phyloP scores from a whole-genome alignment of 331 rosid species.

The Quercus tomentella region DNA sequence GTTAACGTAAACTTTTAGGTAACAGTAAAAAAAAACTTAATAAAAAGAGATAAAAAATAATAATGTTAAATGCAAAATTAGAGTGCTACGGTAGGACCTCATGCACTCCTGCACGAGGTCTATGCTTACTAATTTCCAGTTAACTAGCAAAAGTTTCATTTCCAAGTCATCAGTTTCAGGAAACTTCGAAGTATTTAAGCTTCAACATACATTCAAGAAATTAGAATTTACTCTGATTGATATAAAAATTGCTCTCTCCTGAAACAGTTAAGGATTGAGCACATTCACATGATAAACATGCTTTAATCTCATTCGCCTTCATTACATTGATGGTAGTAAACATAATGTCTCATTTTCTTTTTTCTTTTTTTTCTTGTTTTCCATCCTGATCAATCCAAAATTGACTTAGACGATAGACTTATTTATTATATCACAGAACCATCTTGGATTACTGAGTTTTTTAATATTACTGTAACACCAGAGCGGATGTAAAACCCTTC shows the following conservation, averaged over 20 bases:
- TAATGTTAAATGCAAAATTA: no score
- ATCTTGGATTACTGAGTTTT: constrained; percentile 59
- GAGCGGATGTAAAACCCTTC: constrained; percentile 91
- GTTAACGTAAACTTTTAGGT: no score
- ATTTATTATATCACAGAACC: constrained; percentile 42
- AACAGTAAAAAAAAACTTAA: no score
- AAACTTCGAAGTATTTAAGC: no score
- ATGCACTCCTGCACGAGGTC: no score
- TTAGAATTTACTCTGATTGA: no score
- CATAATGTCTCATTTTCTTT: neutral
- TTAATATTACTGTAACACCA: constrained; percentile 53
- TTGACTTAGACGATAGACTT: neutral
- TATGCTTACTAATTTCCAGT: no score
- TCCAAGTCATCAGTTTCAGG: no score
- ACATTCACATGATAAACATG: neutral
- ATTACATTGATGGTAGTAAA: neutral
- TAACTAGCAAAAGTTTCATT: no score
- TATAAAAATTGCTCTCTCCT: no score
- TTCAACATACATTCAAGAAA: no score
- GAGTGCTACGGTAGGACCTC: accelerated
- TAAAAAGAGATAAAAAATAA: no score
- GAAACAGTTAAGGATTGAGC: neutral
- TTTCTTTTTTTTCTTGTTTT: constrained; percentile 10
- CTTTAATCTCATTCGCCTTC: constrained; percentile 5
- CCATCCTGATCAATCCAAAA: constrained; percentile 23